Evolutionary conservation across 2,329 filamentous ascomycete species (phyloP).

Genomic region (Fusarium agapanthi): DNA sequence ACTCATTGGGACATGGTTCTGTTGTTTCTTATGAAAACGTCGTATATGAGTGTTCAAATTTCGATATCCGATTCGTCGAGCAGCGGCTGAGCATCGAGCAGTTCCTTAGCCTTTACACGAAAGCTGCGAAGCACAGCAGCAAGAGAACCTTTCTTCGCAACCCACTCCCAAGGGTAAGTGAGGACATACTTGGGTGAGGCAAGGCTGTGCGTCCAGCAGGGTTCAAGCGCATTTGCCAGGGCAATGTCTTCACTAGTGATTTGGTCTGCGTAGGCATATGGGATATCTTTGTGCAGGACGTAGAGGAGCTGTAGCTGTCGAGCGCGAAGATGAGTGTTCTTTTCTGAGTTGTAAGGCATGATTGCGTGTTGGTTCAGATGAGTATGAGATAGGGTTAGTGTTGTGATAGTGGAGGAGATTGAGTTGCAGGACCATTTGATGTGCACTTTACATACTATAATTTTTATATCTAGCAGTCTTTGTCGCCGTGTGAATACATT

Average conservation of each 20-base stretch:
- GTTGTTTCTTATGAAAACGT: fast-evolving
- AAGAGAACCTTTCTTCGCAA: not conserved
- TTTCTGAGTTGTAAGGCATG: not conserved
- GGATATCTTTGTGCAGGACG: not conserved
- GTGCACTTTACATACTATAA: not conserved
- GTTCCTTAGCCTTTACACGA: not conserved
- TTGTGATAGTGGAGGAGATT: fast-evolving
- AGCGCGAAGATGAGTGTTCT: not conserved
- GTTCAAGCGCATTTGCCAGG: not conserved
- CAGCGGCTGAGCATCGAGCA: not conserved
- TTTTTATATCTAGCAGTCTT: fast-evolving
- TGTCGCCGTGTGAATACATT: not conserved
- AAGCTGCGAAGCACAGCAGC: not conserved
- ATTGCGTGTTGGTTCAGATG: not conserved
- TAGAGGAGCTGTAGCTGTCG: not conserved
- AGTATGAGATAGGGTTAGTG: not conserved
- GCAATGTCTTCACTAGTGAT: not conserved
- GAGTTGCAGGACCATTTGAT: fast-evolving
- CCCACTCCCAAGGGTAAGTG: not conserved
- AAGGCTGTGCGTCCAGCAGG: not conserved
- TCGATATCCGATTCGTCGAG: not conserved
- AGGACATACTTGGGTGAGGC: not conserved
- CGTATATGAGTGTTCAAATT: fast-evolving
- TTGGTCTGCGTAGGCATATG: not conserved
- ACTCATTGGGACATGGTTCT: fast-evolving